These are phyloP conservation scores for Quambalaria eucalypti DNA, from an alignment of 1,284 basidiomycete species.

Conservation along the genomic window DNA sequence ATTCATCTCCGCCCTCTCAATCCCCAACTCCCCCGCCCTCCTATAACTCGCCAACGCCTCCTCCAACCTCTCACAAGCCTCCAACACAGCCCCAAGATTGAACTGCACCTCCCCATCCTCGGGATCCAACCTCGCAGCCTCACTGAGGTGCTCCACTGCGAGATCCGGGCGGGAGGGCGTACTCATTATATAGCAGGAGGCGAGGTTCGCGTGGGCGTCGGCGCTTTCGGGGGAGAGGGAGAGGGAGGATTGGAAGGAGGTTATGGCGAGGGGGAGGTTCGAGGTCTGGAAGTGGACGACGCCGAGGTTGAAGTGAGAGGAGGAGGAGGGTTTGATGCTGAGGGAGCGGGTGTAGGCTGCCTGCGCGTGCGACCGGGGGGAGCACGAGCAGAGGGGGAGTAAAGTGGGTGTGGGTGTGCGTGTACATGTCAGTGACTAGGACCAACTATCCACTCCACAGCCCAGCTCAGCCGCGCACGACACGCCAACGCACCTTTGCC, in stretches of 20 bases:
- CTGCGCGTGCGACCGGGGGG: conserved; percentile 4
- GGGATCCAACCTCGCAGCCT: conserved; percentile 58
- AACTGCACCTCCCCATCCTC: conserved; percentile 91
- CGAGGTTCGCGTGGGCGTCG: conserved; percentile 86
- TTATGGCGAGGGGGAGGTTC: conserved; percentile 27
- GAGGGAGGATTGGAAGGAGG: conserved; percentile 30
- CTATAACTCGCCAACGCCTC: conserved; percentile 72
- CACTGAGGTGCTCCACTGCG: conserved; percentile 78
- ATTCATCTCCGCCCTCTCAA: not conserved
- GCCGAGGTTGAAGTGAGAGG: conserved; percentile 76
- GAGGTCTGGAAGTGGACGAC: conserved; percentile 81
- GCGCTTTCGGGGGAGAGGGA: conserved; percentile 69
- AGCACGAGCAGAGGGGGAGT: not conserved
- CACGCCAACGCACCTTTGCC: conserved; percentile 57
- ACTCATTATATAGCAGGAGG: conserved; percentile 85
- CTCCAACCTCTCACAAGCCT: conserved; percentile 73
- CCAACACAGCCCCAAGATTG: conserved; percentile 80
- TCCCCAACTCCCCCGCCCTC: conserved; percentile 6
- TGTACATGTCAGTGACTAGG: not conserved
- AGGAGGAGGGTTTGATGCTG: conserved; percentile 72
- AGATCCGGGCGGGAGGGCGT: conserved; percentile 75
- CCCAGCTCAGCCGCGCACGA: not conserved
- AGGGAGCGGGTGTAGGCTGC: conserved; percentile 61
- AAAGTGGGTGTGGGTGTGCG: not conserved
- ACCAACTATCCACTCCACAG: not conserved